Conservation (phyloP, 768 basidiomycete species). For the Pilatotrama ljubarskyi region DNA sequence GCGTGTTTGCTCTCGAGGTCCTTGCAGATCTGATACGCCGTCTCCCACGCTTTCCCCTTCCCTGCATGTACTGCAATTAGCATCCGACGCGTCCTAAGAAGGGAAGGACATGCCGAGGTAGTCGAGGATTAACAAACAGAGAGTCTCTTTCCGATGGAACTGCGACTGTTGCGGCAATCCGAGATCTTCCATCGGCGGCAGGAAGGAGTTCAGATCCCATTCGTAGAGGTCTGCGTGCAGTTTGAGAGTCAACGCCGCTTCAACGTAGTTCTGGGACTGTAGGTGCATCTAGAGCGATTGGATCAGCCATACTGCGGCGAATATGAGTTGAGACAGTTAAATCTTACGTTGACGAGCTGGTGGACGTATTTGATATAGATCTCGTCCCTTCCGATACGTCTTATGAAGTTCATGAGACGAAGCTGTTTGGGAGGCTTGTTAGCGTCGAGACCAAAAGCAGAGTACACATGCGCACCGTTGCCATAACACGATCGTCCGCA, state of each 20-base stretch:
- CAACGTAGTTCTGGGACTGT: slow-evolving; percentile 86
- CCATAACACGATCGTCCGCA: slow-evolving; percentile 91
- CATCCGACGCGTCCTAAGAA: background rate
- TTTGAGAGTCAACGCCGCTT: slow-evolving; percentile 91
- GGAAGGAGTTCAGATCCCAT: slow-evolving; percentile 82
- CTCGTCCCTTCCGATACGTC: slow-evolving; percentile 87
- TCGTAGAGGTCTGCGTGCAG: slow-evolving; percentile 91
- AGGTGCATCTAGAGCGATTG: slow-evolving; percentile 66
- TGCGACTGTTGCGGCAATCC: slow-evolving; percentile 90
- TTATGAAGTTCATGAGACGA: slow-evolving; percentile 91
- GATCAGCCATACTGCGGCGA: background rate
- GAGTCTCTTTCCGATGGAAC: slow-evolving; percentile 91
- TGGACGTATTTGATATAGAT: slow-evolving; percentile 97
- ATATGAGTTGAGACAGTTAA: too few species aligned
- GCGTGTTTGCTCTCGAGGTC: slow-evolving; percentile 89
- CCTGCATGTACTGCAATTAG: slow-evolving; percentile 44
- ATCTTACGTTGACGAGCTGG: slow-evolving; percentile 82
- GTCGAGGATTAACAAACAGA: slow-evolving; percentile 90
- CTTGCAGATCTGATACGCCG: slow-evolving; percentile 89
- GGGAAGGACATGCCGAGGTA: slow-evolving; percentile 65
- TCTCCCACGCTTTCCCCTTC: slow-evolving; percentile 97
- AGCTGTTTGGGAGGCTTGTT: slow-evolving; percentile 45
- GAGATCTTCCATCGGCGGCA: slow-evolving; percentile 87
- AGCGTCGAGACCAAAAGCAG: background rate
- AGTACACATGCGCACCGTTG: slow-evolving; percentile 55